Evolutionary conservation across 176 grass and related monocot species (phyloP).

Genomic region (Bothriochloa decipiens): DNA sequence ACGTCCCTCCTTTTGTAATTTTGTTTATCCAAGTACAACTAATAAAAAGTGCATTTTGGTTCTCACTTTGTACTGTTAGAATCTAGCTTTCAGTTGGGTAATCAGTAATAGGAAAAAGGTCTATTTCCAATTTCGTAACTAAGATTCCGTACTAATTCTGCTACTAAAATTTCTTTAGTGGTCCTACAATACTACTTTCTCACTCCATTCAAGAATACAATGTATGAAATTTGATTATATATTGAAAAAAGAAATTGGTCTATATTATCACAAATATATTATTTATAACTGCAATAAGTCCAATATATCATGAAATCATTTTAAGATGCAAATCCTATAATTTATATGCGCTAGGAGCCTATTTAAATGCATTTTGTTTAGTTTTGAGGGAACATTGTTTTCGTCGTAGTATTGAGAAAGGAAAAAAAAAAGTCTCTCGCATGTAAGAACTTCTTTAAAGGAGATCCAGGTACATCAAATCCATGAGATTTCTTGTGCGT

Average conservation of each 20-base stretch:
- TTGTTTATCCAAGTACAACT: constrained; percentile 40
- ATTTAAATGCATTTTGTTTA: not conserved
- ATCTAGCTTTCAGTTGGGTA: not conserved
- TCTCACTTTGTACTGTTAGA: not conserved
- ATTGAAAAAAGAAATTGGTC: not conserved
- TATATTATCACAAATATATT: not conserved
- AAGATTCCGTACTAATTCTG: too few species aligned
- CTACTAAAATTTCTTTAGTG: not conserved
- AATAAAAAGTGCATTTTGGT: constrained; percentile 43
- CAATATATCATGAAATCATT: not conserved
- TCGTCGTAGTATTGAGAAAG: too few species aligned
- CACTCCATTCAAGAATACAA: not conserved
- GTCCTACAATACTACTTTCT: not conserved
- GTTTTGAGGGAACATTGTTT: too few species aligned
- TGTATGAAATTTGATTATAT: not conserved
- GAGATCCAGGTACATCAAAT: too few species aligned
- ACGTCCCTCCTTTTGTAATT: constrained; percentile 28
- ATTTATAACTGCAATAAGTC: not conserved
- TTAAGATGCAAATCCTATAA: not conserved
- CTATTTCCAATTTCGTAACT: too few species aligned
- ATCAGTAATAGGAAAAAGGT: too few species aligned
- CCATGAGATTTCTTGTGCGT: not conserved
- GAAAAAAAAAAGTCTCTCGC: too few species aligned
- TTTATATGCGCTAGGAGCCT: too few species aligned
- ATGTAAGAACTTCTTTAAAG: too few species aligned